Percentiles rank a stretch among this genome's conserved stretches.
Conservation (phyloP, 148 eudicot genomes). For the Rhododendron ferrugineum region DNA sequence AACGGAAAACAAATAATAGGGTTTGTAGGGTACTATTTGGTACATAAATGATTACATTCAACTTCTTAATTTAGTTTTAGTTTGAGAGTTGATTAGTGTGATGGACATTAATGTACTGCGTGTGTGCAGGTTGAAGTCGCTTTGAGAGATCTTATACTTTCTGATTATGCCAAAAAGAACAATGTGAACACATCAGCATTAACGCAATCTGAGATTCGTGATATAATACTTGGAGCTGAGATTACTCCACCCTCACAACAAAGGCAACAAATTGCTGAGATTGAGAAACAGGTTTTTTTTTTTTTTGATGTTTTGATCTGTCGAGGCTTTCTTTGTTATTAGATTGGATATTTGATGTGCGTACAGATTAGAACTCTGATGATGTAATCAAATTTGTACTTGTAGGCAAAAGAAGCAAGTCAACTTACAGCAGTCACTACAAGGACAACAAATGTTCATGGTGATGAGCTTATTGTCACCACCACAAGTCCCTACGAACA, state of each 20-base stretch:
- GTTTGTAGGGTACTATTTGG: background rate
- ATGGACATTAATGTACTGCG: background rate
- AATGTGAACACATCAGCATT: conserved; percentile 96
- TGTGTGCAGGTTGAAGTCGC: conserved; percentile 93
- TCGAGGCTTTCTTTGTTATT: background rate
- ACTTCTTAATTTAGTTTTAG: background rate
- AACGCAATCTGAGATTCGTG: conserved; percentile 97
- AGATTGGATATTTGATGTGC: background rate
- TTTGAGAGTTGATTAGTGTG: background rate
- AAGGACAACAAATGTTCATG: conserved; percentile 88
- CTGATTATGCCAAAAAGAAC: conserved; percentile 98
- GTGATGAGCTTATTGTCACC: conserved; percentile 86
- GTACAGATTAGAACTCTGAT: background rate
- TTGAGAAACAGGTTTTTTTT: conserved; percentile 69
- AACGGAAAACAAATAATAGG: background rate
- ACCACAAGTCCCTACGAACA: conserved; percentile 98
- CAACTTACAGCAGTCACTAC: conserved; percentile 94
- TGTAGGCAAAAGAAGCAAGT: conserved; percentile 72
- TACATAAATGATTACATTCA: background rate
- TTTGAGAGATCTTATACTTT: conserved; percentile 87
- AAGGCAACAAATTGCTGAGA: conserved; percentile 98
- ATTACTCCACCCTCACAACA: conserved; percentile 98
- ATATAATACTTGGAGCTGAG: conserved; percentile 98
- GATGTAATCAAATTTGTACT: background rate
- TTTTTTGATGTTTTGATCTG: background rate